A percentile compares a stretch with the other conserved stretches of the same genome.
phyloP scores from a whole-genome alignment of 2,329 filamentous ascomycete genomes.

The Taxawa tesnikishii region DNA sequence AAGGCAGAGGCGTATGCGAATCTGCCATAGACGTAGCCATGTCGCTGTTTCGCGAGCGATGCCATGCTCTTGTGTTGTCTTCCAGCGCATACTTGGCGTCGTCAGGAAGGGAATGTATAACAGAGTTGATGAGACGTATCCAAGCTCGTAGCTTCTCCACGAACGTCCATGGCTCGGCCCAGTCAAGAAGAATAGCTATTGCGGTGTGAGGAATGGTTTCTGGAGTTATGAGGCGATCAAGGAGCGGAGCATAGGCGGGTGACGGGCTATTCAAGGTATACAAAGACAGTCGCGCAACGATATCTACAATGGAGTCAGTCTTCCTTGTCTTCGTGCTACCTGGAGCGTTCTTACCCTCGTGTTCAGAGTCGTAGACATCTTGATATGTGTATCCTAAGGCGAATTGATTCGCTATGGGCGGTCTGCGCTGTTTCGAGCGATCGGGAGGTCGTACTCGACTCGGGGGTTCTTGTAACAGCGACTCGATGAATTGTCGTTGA shows the following conservation, averaged over 20 bases:
- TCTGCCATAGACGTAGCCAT: slow-evolving; percentile 12
- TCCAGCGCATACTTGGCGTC: slow-evolving; percentile 76
- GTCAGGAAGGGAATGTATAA: slow-evolving; percentile 59
- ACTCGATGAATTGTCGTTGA: not conserved
- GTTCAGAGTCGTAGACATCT: slow-evolving; percentile 84
- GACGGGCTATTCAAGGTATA: slow-evolving; percentile 83
- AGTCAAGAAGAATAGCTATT: slow-evolving; percentile 83
- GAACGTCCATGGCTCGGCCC: slow-evolving; percentile 90
- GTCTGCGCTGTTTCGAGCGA: slow-evolving; percentile 33
- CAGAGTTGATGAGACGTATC: slow-evolving; percentile 70
- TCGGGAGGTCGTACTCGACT: slow-evolving; percentile 39
- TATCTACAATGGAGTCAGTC: no score
- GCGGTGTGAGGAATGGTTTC: slow-evolving; percentile 65
- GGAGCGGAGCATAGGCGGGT: slow-evolving; percentile 66
- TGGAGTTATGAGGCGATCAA: slow-evolving; percentile 73
- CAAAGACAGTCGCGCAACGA: slow-evolving; percentile 75
- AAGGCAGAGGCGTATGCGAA: slow-evolving; percentile 57
- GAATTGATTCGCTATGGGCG: slow-evolving; percentile 82
- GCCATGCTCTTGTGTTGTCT: slow-evolving; percentile 70
- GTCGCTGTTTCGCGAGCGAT: slow-evolving; percentile 56
- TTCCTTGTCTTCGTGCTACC: no score
- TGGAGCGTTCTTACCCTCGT: slow-evolving; percentile 54
- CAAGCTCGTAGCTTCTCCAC: slow-evolving; percentile 78
- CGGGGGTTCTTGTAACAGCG: slow-evolving; percentile 3
- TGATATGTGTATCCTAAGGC: slow-evolving; percentile 91